Evolutionary conservation across 1,139 yeast species (phyloP).

Genomic region (Groenewaldozyma auringiensis): DNA sequence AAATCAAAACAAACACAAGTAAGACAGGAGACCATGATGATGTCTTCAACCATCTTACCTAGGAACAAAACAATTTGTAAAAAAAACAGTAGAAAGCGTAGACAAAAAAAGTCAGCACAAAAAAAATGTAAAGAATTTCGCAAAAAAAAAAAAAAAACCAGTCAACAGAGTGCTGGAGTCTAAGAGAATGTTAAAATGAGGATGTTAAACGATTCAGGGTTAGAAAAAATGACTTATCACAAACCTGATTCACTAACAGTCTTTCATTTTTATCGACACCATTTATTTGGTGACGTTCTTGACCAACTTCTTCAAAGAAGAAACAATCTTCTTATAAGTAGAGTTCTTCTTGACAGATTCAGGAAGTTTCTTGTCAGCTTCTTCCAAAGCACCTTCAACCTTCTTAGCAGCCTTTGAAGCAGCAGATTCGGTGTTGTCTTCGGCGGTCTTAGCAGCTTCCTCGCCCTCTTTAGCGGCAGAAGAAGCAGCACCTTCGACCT

Average conservation of each 20-base stretch:
- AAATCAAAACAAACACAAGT: slow-evolving; percentile 1
- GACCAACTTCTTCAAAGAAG: slow-evolving; percentile 42
- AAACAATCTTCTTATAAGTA: slow-evolving; percentile 43
- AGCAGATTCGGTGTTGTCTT: slow-evolving; percentile 11
- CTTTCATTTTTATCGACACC: not conserved
- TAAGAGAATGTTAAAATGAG: too few species aligned
- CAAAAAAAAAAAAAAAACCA: slow-evolving; percentile 6
- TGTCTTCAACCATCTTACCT: slow-evolving; percentile 1
- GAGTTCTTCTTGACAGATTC: slow-evolving; percentile 38
- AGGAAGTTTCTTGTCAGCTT: slow-evolving; percentile 19
- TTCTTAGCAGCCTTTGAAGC: slow-evolving; percentile 15
- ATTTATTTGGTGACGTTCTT: slow-evolving; percentile 33
- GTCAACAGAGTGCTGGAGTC: not conserved
- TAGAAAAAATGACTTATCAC: not conserved
- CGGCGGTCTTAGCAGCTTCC: slow-evolving; percentile 15
- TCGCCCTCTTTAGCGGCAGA: slow-evolving; percentile 10
- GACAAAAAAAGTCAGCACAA: slow-evolving; percentile 7
- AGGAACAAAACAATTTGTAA: not conserved
- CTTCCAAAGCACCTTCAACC: slow-evolving; percentile 18
- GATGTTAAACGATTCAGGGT: too few species aligned
- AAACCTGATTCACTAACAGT: not conserved
- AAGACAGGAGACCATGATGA: not conserved
- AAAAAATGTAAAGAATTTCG: slow-evolving; percentile 7
- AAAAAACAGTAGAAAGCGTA: not conserved
- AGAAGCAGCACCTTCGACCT: slow-evolving; percentile 11